phyloP scores from a whole-genome alignment of 2,329 filamentous ascomycete species.

The Dactylellina haptotyla region DNA sequence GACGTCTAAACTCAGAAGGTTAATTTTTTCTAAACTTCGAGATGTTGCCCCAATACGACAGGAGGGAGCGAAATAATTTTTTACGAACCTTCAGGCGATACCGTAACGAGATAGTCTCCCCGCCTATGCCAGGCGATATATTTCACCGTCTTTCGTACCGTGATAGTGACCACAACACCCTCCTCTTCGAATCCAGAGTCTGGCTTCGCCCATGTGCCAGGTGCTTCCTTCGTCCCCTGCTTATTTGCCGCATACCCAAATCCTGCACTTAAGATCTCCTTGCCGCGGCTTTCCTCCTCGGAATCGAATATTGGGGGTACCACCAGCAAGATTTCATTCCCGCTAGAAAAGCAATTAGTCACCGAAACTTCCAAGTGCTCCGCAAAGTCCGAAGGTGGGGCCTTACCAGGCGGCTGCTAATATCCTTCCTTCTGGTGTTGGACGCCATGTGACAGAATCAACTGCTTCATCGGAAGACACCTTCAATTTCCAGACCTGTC shows the following conservation, averaged over 20 bases:
- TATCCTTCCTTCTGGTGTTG: conserved; percentile 80
- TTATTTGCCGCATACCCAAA: conserved; percentile 83
- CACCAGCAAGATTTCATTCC: conserved; percentile 86
- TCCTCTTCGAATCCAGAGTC: conserved; percentile 74
- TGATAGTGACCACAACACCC: conserved; percentile 81
- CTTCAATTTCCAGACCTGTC: conserved; percentile 85
- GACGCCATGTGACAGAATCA: conserved; percentile 88
- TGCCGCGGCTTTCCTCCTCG: conserved; percentile 77
- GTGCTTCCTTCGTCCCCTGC: conserved; percentile 73
- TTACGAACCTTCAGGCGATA: conserved; percentile 78
- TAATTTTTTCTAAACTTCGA: conserved; percentile 2
- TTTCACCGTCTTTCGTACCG: conserved; percentile 82
- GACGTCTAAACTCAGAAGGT: conserved; percentile 41
- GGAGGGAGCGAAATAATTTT: background rate
- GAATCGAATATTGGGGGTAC: conserved; percentile 78
- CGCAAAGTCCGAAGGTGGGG: conserved; percentile 25
- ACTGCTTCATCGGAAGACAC: conserved; percentile 79
- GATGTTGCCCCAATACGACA: background rate
- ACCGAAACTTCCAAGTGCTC: conserved; percentile 20
- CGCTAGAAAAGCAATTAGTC: conserved; percentile 60
- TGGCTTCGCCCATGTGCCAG: conserved; percentile 85
- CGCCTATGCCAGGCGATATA: conserved; percentile 91
- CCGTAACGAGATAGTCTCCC: conserved; percentile 92
- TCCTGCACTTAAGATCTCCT: conserved; percentile 83
- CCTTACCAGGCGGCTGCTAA: conserved; percentile 76